phyloP scores from a whole-genome alignment of 2,329 filamentous ascomycete species.

The Chalaropsis thielavioides region DNA sequence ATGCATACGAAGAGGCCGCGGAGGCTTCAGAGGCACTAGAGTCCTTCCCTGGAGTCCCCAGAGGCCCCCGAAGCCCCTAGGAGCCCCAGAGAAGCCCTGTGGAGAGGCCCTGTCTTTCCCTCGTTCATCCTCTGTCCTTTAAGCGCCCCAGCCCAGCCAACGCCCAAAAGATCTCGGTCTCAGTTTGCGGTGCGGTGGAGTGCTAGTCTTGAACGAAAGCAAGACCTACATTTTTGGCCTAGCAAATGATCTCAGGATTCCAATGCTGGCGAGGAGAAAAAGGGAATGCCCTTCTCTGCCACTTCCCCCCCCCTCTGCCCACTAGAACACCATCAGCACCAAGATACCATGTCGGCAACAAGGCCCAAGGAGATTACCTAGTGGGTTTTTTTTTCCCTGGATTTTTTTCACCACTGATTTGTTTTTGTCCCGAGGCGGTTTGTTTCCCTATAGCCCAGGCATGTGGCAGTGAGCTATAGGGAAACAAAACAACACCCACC shows the following conservation, averaged over 20 bases:
- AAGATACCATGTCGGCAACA: not conserved
- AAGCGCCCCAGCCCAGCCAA: not conserved
- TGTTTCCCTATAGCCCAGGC: not conserved
- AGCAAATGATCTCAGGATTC: not conserved
- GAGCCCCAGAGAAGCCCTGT: no score
- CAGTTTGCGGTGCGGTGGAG: no score
- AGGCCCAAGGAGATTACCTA: not conserved
- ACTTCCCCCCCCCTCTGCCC: not conserved
- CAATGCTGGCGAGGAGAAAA: not conserved
- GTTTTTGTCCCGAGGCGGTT: not conserved
- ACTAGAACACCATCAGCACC: not conserved
- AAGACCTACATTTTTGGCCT: no score
- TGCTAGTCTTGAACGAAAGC: not conserved
- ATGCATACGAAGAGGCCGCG: not conserved
- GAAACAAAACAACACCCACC: not conserved
- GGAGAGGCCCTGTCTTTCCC: not conserved
- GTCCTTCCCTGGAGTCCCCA: not conserved
- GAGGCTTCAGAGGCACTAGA: not conserved
- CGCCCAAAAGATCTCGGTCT: no score
- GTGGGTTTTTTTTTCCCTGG: not conserved
- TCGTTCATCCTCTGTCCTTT: not conserved
- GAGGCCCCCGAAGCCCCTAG: no score
- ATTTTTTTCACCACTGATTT: not conserved
- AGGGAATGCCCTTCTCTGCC: not conserved
- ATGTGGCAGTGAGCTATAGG: not conserved